A percentile compares a stretch with the other conserved stretches of the same genome.
phyloP scores from a whole-genome alignment of 108 stramenopile species.

The Hondaea fermentalgiana region DNA sequence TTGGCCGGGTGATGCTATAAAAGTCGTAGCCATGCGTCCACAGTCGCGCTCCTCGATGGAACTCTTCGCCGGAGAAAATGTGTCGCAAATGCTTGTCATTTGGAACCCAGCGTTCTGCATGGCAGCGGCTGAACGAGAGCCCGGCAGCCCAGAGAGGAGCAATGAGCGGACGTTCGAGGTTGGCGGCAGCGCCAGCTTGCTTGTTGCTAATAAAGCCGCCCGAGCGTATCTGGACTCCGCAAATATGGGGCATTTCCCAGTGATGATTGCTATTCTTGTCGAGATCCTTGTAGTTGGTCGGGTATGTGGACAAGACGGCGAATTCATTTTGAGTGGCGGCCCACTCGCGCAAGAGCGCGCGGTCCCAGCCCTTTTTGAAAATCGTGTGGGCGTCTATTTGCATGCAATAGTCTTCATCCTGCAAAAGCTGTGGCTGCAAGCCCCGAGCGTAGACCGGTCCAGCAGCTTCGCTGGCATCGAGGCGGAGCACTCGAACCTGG shows the following conservation, averaged over 20 bases:
- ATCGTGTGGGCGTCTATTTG: constrained; percentile 83
- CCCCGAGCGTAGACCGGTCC: constrained; percentile 67
- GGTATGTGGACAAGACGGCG: constrained; percentile 74
- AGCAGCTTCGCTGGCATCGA: constrained; percentile 46
- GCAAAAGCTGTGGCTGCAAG: constrained; percentile 62
- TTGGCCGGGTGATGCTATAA: constrained; percentile 67
- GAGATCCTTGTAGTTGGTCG: constrained; percentile 51
- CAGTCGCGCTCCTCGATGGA: constrained; percentile 68
- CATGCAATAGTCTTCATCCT: constrained; percentile 95
- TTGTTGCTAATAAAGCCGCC: constrained; percentile 36
- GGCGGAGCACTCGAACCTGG: constrained; percentile 46
- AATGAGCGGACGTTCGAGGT: constrained; percentile 57
- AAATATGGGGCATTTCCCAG: constrained; percentile 23
- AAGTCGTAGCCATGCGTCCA: constrained; percentile 77
- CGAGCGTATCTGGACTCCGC: background rate
- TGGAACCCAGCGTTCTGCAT: constrained; percentile 76
- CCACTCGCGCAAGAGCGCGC: constrained; percentile 60
- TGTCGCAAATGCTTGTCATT: constrained; percentile 77
- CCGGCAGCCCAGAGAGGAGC: constrained; percentile 73
- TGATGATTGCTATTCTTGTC: constrained; percentile 20
- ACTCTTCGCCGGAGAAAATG: constrained; percentile 77
- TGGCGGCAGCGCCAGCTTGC: constrained; percentile 51
- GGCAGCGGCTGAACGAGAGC: constrained; percentile 82
- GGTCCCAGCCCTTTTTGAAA: constrained; percentile 75
- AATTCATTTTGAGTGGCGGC: constrained; percentile 73